Base-by-base conservation (phyloP, 2,329 filamentous ascomycete species). In the Monilinia polystroma region DNA sequence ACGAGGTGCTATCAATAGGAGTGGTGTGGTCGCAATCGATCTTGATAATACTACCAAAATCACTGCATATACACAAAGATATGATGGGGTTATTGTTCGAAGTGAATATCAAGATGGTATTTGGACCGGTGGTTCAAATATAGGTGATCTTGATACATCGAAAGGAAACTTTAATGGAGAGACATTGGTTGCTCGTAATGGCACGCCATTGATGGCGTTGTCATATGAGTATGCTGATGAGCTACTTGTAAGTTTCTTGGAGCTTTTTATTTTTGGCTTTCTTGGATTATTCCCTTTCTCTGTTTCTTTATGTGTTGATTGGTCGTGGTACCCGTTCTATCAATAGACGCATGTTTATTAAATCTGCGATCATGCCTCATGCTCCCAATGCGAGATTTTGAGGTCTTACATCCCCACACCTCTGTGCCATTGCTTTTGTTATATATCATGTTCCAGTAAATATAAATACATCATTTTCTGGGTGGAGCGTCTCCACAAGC, bases 171-270 rank as follows among this genome's bases (percentile, higher is more conserved):
- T 52, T 18, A 32, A 59, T 59, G 57, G 43, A 12, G 57, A 59
- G 41, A 59, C 57, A 47, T 47, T 59, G 57, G 57, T 59, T 7
- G 57, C 57, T 26, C 41, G 57, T 8, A 59, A 59, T 49, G 43
- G 57, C 16, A 59, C 57, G 14, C 57, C 57, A 6, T 59, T 59
- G 43, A 59, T 59, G 57, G 57, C 57, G 14, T 47, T 59, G 23
- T 47, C 41, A 7, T 59, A 59, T 49, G 57, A 59, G 20, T 16
- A 14, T 18, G 41, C 41, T 16, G 32, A 47, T 18, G 57, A 59
- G 45, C 29, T 47, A 47, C 41, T 59, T 8, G 57, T 59, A 29
- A 59, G 57, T 59, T 45, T 5, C 12, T 26, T 45, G 23, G 45
- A 12, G 47, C 47, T 51, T 51, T 45, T 51, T 51, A 12, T 5